Base-by-base conservation (phyloP, 2,329 filamentous ascomycete genomes). In the Paradendryphiella salina region DNA sequence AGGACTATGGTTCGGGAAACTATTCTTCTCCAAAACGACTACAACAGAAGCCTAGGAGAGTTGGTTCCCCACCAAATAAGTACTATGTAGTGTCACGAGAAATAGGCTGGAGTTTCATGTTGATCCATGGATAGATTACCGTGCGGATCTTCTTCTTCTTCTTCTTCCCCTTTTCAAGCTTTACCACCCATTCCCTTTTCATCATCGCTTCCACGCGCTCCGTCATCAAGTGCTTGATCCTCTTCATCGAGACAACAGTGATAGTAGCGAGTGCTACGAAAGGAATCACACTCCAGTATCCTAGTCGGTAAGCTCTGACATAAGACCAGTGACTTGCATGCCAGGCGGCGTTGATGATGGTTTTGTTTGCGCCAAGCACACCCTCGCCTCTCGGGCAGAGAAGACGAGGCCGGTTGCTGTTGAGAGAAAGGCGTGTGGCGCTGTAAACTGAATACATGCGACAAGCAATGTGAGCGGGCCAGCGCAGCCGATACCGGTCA, bases 361-460 rank as follows among this genome's bases (percentile, higher is more conserved):
- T 40, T 1, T 38, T 53, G 2, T 54, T 61, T 4, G 58, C 57
- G 1, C 60, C 63, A 1, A 54, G 57, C 1, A 69, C 40, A 4
- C 44, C 54, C 2, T 52, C 8, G 0, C 50, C 56, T 11, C 40
- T 17, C 68, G 56, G 2, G 66, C 66, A 5, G 67, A 70, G 46
- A 70, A 71, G 0, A 67, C 68, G 5, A 71, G 60, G 4, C 68
- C 68, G 0, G 68, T 69, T 0, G 68, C 68, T 2, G 68, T 70
- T 3, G 60, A 63, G 1, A 71, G 50, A 32, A 59, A 69, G 3
- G 63, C 65, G 28, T 71, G 67, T 0, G 68, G 68, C 13, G 67
- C 59, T 0, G 62, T 67, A 41, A 69, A 71, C 39, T 71, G 68
- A 7, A 69, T 59, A 29, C 62, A 66, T 5, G 67, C 66, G 7